Conservation (phyloP, 495 filamentous ascomycete genomes). For the Penicillium lividum region DNA sequence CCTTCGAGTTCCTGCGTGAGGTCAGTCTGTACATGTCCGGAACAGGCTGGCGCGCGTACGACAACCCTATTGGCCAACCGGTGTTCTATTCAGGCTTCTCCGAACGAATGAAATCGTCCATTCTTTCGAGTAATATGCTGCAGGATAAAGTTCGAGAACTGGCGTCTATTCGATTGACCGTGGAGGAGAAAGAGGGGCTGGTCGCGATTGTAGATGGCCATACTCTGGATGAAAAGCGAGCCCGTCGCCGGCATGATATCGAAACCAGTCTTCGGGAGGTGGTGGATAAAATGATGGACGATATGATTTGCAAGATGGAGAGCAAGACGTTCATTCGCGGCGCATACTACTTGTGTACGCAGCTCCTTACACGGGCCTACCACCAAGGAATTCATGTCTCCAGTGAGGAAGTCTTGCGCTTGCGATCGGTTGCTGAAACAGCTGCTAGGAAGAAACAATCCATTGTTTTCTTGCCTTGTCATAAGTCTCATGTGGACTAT, state of each 20-base stretch:
- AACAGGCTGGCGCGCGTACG: slow-evolving; percentile 91
- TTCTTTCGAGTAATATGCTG: slow-evolving; percentile 74
- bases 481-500: slow-evolving; percentile 94
- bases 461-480: slow-evolving; percentile 93
- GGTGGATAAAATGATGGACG: slow-evolving; percentile 79
- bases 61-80: slow-evolving; percentile 83
- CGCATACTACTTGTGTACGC: slow-evolving; percentile 86
- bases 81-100: slow-evolving; percentile 92
- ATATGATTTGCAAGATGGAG: slow-evolving; percentile 99
- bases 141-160: slow-evolving; percentile 73
- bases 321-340: slow-evolving; percentile 88
- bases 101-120: slow-evolving; percentile 78
- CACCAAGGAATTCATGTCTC: slow-evolving; percentile 96
- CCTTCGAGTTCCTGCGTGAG: slow-evolving; percentile 84
- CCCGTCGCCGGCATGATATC: slow-evolving; percentile 59
- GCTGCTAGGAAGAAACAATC: slow-evolving; percentile 87
- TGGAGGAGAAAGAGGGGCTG: slow-evolving; percentile 76
- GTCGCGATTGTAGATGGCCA: slow-evolving; percentile 48
- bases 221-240: slow-evolving; percentile 50
- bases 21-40: slow-evolving; percentile 87
- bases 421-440: slow-evolving; percentile 77
- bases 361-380: slow-evolving; percentile 88
- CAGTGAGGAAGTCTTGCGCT: slow-evolving; percentile 83
- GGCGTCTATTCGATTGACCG: slow-evolving; percentile 66
- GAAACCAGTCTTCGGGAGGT: slow-evolving; percentile 70